Evolutionary conservation across 768 basidiomycete species (phyloP).

Genomic region (Tricholoma hemisulphureum): DNA sequence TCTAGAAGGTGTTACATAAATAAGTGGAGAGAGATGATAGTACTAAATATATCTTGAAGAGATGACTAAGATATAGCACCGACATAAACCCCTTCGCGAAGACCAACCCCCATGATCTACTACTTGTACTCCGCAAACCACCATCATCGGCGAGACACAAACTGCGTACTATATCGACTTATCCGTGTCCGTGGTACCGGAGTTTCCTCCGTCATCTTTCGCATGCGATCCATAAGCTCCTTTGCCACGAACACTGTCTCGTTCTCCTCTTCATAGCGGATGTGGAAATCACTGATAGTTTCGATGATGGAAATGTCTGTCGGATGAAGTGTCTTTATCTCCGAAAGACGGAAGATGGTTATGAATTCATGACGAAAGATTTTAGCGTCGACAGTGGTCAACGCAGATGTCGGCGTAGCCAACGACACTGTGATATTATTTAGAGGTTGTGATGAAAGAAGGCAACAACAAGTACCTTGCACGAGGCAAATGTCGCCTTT

Average conservation of each 20-base stretch:
- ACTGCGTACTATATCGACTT: slow-evolving; percentile 21
- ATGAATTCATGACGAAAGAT: slow-evolving; percentile 62
- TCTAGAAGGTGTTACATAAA: background rate
- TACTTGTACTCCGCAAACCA: background rate
- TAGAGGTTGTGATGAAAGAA: slow-evolving; percentile 5
- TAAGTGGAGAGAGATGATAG: background rate
- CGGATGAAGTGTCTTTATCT: slow-evolving; percentile 46
- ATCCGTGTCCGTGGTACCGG: slow-evolving; percentile 16
- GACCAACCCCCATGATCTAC: background rate
- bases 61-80: no score
- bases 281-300: slow-evolving; percentile 44
- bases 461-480: slow-evolving; percentile 53
- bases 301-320: slow-evolving; percentile 52
- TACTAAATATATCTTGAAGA: no score
- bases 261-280: slow-evolving; percentile 57
- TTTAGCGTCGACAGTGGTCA: slow-evolving; percentile 49
- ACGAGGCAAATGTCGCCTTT: slow-evolving; percentile 55
- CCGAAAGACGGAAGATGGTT: slow-evolving; percentile 58
- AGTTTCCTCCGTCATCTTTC: slow-evolving; percentile 36
- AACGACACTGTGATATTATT: slow-evolving; percentile 31
- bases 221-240: slow-evolving; percentile 45
- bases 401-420: slow-evolving; percentile 41
- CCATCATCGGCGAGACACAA: slow-evolving; percentile 21
- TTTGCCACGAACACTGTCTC: slow-evolving; percentile 60
- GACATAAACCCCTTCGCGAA: background rate